Conservation (phyloP, 1,284 basidiomycete genomes). For the Puccinia polysora region DNA sequence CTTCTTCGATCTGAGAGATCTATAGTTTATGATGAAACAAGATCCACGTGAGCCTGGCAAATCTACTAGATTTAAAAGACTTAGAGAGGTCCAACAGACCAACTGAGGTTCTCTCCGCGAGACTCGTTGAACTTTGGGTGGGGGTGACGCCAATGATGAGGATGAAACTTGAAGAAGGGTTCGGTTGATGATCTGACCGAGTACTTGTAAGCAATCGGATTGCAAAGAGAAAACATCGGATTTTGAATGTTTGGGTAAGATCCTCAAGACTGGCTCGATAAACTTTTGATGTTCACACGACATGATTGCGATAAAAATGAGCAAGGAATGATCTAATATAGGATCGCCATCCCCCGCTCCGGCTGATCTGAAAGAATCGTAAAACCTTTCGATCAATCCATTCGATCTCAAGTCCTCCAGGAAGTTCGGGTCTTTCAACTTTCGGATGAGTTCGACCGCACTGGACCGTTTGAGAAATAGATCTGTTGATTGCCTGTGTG, state of each 20-base stretch:
- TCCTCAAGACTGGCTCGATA: constrained; percentile 24
- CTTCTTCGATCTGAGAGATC: constrained; percentile 29
- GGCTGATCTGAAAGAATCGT: constrained; percentile 17
- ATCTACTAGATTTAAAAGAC: no score
- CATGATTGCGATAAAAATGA: constrained; percentile 22
- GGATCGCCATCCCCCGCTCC: constrained; percentile 28
- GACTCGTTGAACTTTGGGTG: neutral
- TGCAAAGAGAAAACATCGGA: constrained; percentile 19
- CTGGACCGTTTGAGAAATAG: constrained; percentile 11
- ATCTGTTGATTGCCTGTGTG: neutral
- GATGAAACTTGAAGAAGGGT: constrained; percentile 1
- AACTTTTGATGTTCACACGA: constrained; percentile 23
- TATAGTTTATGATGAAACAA: neutral
- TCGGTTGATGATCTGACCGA: neutral
- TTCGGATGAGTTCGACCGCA: constrained; percentile 23
- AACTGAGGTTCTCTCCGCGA: constrained; percentile 1
- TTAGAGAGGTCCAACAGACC: constrained; percentile 6
- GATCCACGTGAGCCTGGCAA: neutral
- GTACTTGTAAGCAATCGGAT: constrained; percentile 34
- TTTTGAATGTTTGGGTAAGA: constrained; percentile 9
- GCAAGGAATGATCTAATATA: constrained; percentile 19
- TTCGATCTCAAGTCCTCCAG: constrained; percentile 15
- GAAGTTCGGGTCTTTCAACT: constrained; percentile 16
- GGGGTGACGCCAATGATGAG: neutral
- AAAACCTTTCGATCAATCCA: constrained; percentile 29